These are phyloP conservation scores for Fusarium virguliforme DNA, from an alignment of 2,329 filamentous ascomycete genomes.

Conservation along the genomic window DNA sequence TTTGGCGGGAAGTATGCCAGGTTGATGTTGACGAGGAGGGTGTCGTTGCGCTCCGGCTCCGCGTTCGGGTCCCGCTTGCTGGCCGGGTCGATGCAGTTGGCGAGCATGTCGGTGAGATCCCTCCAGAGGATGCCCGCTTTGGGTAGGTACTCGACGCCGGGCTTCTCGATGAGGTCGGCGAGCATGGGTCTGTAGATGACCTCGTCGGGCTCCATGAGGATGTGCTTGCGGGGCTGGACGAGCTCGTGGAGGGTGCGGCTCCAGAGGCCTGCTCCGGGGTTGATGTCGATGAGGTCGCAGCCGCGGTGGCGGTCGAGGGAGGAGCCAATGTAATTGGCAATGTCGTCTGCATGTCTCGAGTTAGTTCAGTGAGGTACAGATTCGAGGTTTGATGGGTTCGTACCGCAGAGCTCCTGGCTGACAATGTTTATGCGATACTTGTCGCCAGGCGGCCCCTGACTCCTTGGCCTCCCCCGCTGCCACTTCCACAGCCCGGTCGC, in stretches of 20 bases:
- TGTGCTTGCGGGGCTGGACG: conserved; percentile 84
- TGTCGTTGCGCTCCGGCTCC: conserved; percentile 74
- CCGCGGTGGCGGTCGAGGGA: conserved; percentile 79
- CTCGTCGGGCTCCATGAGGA: conserved; percentile 83
- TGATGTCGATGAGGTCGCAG: conserved; percentile 90
- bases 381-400: background rate
- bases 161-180: conserved; percentile 66
- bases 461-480: conserved; percentile 23
- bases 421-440: conserved; percentile 68
- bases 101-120: conserved; percentile 70
- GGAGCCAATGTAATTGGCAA: conserved; percentile 78
- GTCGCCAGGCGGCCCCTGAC: conserved; percentile 45
- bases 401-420: conserved; percentile 67
- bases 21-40: conserved; percentile 81
- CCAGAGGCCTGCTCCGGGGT: conserved; percentile 85
- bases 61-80: conserved; percentile 56
- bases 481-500: conserved; percentile 50
- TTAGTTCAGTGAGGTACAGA: background rate
- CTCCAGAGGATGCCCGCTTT: conserved; percentile 73
- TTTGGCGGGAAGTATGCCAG: conserved; percentile 70
- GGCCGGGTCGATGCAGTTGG: conserved; percentile 65
- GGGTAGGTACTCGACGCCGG: conserved; percentile 67
- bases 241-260: conserved; percentile 82
- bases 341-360: conserved; percentile 69
- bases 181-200: conserved; percentile 75